Conservation (phyloP, 2,329 filamentous ascomycete species). For the Penicillium hesseltinei region DNA sequence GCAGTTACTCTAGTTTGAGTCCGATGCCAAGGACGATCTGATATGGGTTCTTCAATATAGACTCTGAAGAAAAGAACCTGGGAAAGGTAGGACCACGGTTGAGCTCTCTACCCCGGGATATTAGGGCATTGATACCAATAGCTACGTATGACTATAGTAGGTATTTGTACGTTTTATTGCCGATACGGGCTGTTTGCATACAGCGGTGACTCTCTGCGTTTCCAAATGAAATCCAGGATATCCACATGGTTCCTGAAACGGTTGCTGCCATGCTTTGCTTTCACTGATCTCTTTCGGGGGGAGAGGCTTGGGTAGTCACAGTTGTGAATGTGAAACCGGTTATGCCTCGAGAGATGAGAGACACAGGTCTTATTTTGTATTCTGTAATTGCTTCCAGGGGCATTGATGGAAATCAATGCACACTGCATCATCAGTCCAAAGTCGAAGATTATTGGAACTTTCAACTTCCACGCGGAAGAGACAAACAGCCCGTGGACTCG, state of each 20-base stretch:
- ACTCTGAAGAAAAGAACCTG: background rate
- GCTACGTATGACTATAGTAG: background rate
- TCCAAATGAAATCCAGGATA: conserved; percentile 21
- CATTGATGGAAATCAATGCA: conserved; percentile 14
- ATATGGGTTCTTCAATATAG: conserved; percentile 3
- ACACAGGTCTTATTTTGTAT: conserved; percentile 11
- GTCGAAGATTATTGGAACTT: conserved; percentile 15
- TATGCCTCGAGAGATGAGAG: conserved; percentile 32
- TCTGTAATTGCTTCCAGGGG: conserved; percentile 7
- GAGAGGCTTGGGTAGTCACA: conserved; percentile 29
- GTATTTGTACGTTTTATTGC: conserved; percentile 14
- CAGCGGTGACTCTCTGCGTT: conserved; percentile 5
- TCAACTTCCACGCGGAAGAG: conserved; percentile 7
- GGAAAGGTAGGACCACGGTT: background rate
- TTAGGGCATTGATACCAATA: background rate
- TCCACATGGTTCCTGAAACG: conserved; percentile 33
- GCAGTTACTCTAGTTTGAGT: conserved; percentile 13
- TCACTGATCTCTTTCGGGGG: conserved; percentile 15
- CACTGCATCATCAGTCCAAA: conserved; percentile 22
- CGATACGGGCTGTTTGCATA: conserved; percentile 31
- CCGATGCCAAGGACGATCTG: conserved; percentile 15
- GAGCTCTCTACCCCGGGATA: background rate
- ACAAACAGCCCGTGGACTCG: conserved; percentile 21
- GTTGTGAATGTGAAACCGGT: conserved; percentile 30
- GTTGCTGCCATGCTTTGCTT: conserved; percentile 22